A percentile compares a stretch with the other conserved stretches of the same genome.
Conservation (phyloP, 208 protist genomes). For the Trypanosoma mega region DNA sequence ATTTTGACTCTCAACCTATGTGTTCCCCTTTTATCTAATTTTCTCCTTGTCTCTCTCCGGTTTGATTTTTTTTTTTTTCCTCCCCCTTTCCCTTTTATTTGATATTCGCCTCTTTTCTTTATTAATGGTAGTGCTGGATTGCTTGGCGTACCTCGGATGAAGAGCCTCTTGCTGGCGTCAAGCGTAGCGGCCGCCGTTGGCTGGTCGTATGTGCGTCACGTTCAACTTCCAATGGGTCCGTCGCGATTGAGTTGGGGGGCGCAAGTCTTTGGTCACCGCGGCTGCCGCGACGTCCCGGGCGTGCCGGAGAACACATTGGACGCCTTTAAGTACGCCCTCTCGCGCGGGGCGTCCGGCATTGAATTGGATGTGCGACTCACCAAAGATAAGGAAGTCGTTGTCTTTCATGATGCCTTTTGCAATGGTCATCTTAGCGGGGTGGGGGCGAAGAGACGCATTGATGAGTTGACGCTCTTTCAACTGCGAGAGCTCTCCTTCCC, state of each 20-base stretch:
- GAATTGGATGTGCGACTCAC: slow-evolving; percentile 88
- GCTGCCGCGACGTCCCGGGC: slow-evolving; percentile 63
- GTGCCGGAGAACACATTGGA: slow-evolving; percentile 87
- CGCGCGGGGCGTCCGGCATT: slow-evolving; percentile 62
- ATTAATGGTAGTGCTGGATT: not conserved
- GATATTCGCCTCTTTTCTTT: not conserved
- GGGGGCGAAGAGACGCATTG: slow-evolving; percentile 47
- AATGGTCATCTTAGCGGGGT: slow-evolving; percentile 48
- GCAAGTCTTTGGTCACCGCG: slow-evolving; percentile 88
- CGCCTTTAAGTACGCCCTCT: slow-evolving; percentile 84
- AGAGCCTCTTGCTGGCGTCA: slow-evolving; percentile 27
- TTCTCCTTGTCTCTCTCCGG: not conserved
- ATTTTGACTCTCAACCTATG: too few species aligned
- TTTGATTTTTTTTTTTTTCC: slow-evolving; percentile 3
- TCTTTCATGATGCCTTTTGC: slow-evolving; percentile 77
- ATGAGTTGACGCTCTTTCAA: slow-evolving; percentile 73
- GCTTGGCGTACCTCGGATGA: slow-evolving; percentile 16
- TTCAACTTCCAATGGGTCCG: slow-evolving; percentile 74
- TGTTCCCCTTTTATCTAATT: slow-evolving; percentile 1
- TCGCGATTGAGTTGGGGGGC: slow-evolving; percentile 70
- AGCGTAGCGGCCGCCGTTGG: slow-evolving; percentile 44
- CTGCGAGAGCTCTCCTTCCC: slow-evolving; percentile 58
- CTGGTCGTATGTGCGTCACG: slow-evolving; percentile 69
- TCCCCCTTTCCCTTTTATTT: not conserved
- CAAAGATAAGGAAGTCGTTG: slow-evolving; percentile 79